Conservation (phyloP, 2,329 filamentous ascomycete species). For the Cyanodermella asteris region DNA sequence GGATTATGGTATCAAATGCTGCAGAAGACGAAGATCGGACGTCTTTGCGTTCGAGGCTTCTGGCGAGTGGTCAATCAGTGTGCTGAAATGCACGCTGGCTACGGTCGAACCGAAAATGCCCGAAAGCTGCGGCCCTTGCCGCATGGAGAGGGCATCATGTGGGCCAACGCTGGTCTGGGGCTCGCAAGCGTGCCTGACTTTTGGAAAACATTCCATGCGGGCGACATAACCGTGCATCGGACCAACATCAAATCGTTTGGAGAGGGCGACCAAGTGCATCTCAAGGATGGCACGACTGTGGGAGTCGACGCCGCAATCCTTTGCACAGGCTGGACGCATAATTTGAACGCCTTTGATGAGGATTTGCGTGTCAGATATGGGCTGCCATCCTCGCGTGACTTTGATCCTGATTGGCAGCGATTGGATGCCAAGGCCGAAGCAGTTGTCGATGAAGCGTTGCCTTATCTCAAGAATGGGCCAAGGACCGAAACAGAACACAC, state of each 20-base stretch:
- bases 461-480: conserved; percentile 9
- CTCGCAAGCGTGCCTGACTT: conserved; percentile 14
- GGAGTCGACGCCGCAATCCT: conserved; percentile 10
- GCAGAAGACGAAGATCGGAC: conserved; percentile 9
- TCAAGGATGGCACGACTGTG: conserved; percentile 6
- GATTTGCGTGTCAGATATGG: conserved; percentile 8
- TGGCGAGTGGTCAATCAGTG: conserved; percentile 9
- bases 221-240: conserved; percentile 11
- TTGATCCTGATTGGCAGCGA: conserved; percentile 9
- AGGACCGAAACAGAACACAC: conserved; percentile 5
- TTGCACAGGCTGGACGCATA: conserved; percentile 13
- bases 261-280: conserved; percentile 7
- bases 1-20: conserved; percentile 11
- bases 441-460: conserved; percentile 10
- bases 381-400: conserved; percentile 7
- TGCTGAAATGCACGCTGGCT: conserved; percentile 10
- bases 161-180: conserved; percentile 14
- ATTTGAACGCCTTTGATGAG: conserved; percentile 11
- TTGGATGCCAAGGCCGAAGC: conserved; percentile 10
- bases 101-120: conserved; percentile 8
- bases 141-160: conserved; percentile 11
- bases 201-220: conserved; percentile 14
- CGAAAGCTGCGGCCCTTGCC: conserved; percentile 7
- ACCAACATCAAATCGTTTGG: conserved; percentile 7
- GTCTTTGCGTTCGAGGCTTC: conserved; percentile 6